phyloP scores from a whole-genome alignment of 768 basidiomycete species.

The Mycena sanguinolenta region DNA sequence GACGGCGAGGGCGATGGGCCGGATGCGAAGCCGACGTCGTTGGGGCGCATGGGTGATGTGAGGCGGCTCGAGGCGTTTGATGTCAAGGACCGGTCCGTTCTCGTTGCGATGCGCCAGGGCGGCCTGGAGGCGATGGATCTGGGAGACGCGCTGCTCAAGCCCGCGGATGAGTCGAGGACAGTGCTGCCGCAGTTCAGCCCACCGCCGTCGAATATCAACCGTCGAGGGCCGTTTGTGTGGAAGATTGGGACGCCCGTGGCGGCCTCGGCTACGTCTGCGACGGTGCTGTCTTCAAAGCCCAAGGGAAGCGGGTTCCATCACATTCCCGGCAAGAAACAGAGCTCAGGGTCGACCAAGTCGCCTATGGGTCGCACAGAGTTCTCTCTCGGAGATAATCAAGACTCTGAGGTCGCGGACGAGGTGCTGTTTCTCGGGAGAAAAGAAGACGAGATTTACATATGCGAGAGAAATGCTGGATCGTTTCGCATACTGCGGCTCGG shows the following conservation, averaged over 20 bases:
- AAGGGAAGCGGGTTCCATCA: slow-evolving; percentile 54
- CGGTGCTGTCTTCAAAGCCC: slow-evolving; percentile 55
- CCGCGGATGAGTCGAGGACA: slow-evolving; percentile 84
- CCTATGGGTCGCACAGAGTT: slow-evolving; percentile 65
- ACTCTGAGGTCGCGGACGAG: slow-evolving; percentile 71
- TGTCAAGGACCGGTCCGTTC: slow-evolving; percentile 77
- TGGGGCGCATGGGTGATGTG: slow-evolving; percentile 80
- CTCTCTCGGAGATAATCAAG: slow-evolving; percentile 58
- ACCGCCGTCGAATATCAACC: slow-evolving; percentile 69
- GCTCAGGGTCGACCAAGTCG: slow-evolving; percentile 61
- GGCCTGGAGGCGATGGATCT: slow-evolving; percentile 87
- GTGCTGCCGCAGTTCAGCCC: slow-evolving; percentile 79
- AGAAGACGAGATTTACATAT: slow-evolving; percentile 83
- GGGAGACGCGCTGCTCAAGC: slow-evolving; percentile 81
- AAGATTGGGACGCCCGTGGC: slow-evolving; percentile 81
- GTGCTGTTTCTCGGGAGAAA: slow-evolving; percentile 86
- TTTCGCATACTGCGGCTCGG: slow-evolving; percentile 84
- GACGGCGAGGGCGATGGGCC: slow-evolving; percentile 65
- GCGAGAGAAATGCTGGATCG: slow-evolving; percentile 79
- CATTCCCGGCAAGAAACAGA: slow-evolving; percentile 62
- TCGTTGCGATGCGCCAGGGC: slow-evolving; percentile 89
- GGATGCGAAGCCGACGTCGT: slow-evolving; percentile 48
- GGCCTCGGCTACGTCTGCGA: slow-evolving; percentile 52
- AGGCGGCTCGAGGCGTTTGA: slow-evolving; percentile 89
- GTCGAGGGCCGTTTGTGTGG: slow-evolving; percentile 85